A percentile compares a stretch with the other conserved stretches of the same genome.
Evolutionary conservation across 345 rosid species (phyloP).

Genomic region (Pugionium cornutum): DNA sequence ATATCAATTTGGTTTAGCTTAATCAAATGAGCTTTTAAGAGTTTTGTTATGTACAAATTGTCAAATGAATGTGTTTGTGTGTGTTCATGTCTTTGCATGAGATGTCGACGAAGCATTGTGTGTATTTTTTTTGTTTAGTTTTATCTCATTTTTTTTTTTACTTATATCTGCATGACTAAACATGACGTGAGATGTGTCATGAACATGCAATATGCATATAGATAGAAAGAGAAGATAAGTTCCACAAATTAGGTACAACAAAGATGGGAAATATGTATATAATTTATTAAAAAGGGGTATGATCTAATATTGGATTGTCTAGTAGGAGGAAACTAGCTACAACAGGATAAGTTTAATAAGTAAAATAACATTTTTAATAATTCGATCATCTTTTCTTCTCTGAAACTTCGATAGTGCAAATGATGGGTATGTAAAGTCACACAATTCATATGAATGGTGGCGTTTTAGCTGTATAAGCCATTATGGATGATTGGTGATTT

Average conservation of each 20-base stretch:
- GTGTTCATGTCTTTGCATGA: too few relatives aligned
- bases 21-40: conserved; percentile 18
- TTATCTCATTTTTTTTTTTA: too few relatives aligned
- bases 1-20: conserved; percentile 9
- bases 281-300: conserved; percentile 18
- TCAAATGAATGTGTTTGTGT: too few relatives aligned
- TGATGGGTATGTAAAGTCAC: conserved; percentile 34
- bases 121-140: too few relatives aligned
- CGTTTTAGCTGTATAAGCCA: conserved; percentile 26
- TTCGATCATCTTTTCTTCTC: not conserved
- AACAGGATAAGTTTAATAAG: conserved; percentile 40
- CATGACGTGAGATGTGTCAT: not conserved
- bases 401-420: conserved; percentile 21
- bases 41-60: too few relatives aligned
- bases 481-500: conserved; percentile 18
- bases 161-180: too few relatives aligned
- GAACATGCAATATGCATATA: not conserved
- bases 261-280: conserved; percentile 2
- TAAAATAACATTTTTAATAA: not conserved
- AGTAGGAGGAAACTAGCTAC: conserved; percentile 43
- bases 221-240: conserved; percentile 19
- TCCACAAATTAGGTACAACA: conserved; percentile 36
- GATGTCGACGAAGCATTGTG: too few relatives aligned
- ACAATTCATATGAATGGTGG: conserved; percentile 24
- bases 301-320: conserved; percentile 41